Conservation (phyloP, 169 alveolate genomes). For the Plasmodium inui region DNA sequence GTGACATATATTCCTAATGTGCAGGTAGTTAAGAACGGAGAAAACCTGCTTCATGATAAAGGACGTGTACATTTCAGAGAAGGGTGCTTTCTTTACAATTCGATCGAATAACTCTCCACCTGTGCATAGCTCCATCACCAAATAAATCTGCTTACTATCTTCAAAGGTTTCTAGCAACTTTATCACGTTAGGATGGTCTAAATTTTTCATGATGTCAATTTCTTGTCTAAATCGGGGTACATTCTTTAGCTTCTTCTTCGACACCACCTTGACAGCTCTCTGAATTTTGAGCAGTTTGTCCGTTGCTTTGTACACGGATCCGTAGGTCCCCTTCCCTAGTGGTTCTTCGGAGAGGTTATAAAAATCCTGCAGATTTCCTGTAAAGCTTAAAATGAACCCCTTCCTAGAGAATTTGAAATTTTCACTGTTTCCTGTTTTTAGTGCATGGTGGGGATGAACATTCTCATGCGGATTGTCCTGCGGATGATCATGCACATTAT, state of each 20-base stretch:
- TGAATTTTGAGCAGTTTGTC: conserved; percentile 71
- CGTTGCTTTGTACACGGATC: conserved; percentile 87
- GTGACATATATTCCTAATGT: conserved; percentile 97
- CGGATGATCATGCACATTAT: neutral
- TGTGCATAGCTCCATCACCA: conserved; percentile 92
- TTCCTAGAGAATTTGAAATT: conserved; percentile 62
- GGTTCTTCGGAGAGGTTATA: conserved; percentile 77
- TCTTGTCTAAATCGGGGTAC: conserved; percentile 88
- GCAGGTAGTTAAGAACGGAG: conserved; percentile 96
- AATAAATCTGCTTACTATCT: conserved; percentile 85
- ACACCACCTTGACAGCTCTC: conserved; percentile 88
- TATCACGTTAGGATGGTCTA: conserved; percentile 96
- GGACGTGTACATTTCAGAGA: conserved; percentile 87
- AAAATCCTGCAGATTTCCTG: conserved; percentile 71
- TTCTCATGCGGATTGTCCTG: neutral
- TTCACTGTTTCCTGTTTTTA: conserved; percentile 24
- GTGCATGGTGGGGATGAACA: neutral
- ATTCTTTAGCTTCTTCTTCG: conserved; percentile 84
- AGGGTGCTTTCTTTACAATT: conserved; percentile 86
- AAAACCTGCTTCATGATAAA: conserved; percentile 86
- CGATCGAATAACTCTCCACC: conserved; percentile 94
- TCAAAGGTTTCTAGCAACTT: conserved; percentile 92
- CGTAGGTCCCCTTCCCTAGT: conserved; percentile 89
- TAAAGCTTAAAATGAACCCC: conserved; percentile 79
- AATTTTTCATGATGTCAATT: conserved; percentile 87